Conservation (phyloP, 2,329 filamentous ascomycete species). For the Claviceps africana region DNA sequence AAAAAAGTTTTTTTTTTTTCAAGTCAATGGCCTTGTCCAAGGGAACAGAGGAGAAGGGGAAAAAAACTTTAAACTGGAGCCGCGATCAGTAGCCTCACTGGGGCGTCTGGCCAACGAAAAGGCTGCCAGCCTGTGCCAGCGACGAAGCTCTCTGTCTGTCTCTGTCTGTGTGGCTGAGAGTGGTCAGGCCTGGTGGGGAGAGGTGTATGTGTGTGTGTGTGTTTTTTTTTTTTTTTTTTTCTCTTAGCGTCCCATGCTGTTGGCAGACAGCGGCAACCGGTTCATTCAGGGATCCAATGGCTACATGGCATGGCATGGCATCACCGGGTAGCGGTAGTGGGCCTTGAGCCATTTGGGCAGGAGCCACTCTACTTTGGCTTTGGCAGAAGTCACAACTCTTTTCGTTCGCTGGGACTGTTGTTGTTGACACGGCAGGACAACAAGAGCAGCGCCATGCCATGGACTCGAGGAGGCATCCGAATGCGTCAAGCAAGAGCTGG, state of each 20-base stretch:
- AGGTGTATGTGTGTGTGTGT: too few relatives aligned
- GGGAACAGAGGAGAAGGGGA: background rate
- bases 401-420: background rate
- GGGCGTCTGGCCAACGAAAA: conserved; percentile 3
- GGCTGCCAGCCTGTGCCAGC: background rate
- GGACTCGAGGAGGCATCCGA: too few relatives aligned
- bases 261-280: too few relatives aligned
- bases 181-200: background rate
- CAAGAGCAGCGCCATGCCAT: too few relatives aligned
- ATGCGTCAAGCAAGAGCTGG: too few relatives aligned
- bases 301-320: background rate
- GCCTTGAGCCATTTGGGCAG: background rate
- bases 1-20: background rate
- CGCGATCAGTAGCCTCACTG: background rate
- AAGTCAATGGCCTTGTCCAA: background rate
- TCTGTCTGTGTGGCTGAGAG: background rate
- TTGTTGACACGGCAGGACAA: too few relatives aligned
- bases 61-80: conserved; percentile 2
- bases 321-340: too few relatives aligned
- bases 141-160: background rate
- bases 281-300: background rate
- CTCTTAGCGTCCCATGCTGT: background rate
- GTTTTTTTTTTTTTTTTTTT: background rate
- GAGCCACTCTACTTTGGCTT: background rate
- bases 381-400: background rate